Conservation (phyloP, 768 basidiomycete species). For the Mycena latifolia region DNA sequence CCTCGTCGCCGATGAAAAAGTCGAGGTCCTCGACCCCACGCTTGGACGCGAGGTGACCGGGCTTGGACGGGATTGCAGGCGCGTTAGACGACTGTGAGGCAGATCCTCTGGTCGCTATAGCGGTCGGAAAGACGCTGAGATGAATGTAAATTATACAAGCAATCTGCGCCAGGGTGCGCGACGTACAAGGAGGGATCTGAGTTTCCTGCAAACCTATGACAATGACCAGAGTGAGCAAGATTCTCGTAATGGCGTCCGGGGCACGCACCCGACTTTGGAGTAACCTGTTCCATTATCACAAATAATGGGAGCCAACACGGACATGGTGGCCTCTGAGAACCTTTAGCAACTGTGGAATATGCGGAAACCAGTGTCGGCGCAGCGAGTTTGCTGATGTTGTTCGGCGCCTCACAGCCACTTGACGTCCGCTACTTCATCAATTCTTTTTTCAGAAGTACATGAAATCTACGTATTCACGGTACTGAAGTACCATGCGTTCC, state of each 20-base stretch:
- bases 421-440: too few relatives aligned
- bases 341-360: not conserved
- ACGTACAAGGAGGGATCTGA: slow-evolving; percentile 98
- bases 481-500: not conserved
- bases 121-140: slow-evolving; percentile 94
- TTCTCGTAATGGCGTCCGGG: not conserved
- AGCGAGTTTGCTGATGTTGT: slow-evolving; percentile 7
- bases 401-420: too few relatives aligned
- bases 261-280: slow-evolving; percentile 93
- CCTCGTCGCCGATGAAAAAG: slow-evolving; percentile 99
- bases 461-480: too few relatives aligned
- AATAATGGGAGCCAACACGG: slow-evolving; percentile 91
- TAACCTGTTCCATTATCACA: slow-evolving; percentile 98
- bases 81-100: slow-evolving; percentile 73
- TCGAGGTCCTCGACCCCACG: slow-evolving; percentile 98
- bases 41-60: slow-evolving; percentile 94
- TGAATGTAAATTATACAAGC: slow-evolving; percentile 9
- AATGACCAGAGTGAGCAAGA: slow-evolving; percentile 13
- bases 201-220: slow-evolving; percentile 92
- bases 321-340: slow-evolving; percentile 62
- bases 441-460: too few relatives aligned
- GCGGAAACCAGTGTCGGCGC: slow-evolving; percentile 14
- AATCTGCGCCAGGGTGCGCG: slow-evolving; percentile 23
- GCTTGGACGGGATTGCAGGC: slow-evolving; percentile 85
- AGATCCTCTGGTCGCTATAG: slow-evolving; percentile 91